These are phyloP conservation scores for Silene latifolia DNA, from an alignment of 148 eudicot species.

Conservation along the genomic window DNA sequence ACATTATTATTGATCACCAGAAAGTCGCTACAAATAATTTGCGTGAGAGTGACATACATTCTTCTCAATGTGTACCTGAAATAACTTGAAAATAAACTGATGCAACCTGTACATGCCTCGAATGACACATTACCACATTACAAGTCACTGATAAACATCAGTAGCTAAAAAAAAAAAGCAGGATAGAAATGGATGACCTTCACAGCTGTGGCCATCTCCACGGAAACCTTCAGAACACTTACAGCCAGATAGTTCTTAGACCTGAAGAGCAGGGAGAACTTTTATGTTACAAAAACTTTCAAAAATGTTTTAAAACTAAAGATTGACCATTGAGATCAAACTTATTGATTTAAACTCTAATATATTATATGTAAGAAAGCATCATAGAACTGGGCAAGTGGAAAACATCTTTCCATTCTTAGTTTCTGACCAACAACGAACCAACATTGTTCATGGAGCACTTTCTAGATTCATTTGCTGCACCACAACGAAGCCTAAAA, in stretches of 20 bases:
- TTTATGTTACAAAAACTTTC: not conserved
- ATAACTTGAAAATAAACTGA: no score
- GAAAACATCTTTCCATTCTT: conserved; percentile 52
- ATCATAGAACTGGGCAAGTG: conserved; percentile 74
- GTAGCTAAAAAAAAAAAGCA: not conserved
- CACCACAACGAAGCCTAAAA: no score
- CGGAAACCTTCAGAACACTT: conserved; percentile 71
- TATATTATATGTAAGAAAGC: not conserved
- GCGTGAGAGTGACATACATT: no score
- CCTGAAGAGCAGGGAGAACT: conserved; percentile 31
- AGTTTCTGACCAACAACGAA: conserved; percentile 80
- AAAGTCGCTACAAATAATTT: no score
- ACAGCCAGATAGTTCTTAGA: conserved; percentile 53
- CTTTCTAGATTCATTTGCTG: conserved; percentile 88
- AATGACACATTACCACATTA: no score
- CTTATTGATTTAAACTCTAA: not conserved
- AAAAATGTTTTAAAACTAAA: not conserved
- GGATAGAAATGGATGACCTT: conserved; percentile 40
- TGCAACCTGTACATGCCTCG: no score
- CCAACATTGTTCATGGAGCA: conserved; percentile 73
- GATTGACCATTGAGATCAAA: not conserved
- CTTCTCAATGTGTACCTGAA: no score
- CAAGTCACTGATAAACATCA: not conserved
- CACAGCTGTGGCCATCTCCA: conserved; percentile 82
- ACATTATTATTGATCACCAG: no score